Base-by-base conservation (phyloP, 192 early-diverging fungal genomes). In the Backusella sp. region DNA sequence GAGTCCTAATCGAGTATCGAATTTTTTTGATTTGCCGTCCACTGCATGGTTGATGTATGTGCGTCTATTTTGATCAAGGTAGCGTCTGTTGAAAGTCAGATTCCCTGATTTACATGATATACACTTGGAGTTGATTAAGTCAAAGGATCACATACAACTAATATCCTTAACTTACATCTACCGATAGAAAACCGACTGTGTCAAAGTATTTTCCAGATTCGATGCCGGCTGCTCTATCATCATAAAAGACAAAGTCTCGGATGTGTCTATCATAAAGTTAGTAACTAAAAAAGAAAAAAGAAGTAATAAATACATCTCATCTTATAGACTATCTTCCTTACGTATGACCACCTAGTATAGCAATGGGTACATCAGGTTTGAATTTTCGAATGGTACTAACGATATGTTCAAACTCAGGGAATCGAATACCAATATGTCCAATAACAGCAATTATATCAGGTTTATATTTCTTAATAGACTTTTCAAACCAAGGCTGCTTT, bases 131-230 rank as follows among this genome's bases (percentile, higher is more conserved):
- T 26, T 28, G 56, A 14, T 62, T 28, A 62, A 28, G 2, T 11
- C 21, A 62, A 19, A 23, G 9, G 12, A 28, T 62, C 12, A 28
- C 2, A 28, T 14, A 34, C 1, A 73, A 17, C 26, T 21, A 46
- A 34, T 12, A 72, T n/a, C 1, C 30, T n/a, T 1, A 26, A 34
- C 74, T 52, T 44, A 75, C 76, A 37, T 77, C 74, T 52, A 88
- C 77, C 32, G 88, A 89, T 76, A 89, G 56, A 76, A 81, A 87
- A 28, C 85, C 88, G 46, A 89, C 37, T n/a, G 88, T 88, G 62
- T 89, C 88, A 80, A 89, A 77, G 79, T 85, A 89, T 12, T 86
- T 81, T 68, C 88, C 88, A 76, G 82, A 74, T 32, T 83, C 68
- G 23, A 89, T 65, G 32, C 80, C 88, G 59, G 73, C 83, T 21